These are phyloP conservation scores for Noccaea caerulescens DNA, from an alignment of 345 rosid species.

Conservation along the genomic window DNA sequence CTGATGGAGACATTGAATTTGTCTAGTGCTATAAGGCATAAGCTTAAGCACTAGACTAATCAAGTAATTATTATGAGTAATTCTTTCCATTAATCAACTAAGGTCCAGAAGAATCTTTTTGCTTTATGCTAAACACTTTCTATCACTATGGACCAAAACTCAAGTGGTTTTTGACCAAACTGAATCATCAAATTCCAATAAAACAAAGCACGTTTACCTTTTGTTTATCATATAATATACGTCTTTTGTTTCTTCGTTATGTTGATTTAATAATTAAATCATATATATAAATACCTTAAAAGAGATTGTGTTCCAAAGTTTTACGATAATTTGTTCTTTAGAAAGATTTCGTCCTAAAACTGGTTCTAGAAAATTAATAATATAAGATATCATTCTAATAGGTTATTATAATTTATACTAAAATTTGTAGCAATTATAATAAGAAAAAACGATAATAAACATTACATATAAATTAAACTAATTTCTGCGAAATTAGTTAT, in stretches of 20 bases:
- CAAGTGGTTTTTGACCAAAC: constrained; percentile 44
- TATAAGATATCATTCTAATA: background rate
- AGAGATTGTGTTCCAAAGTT: background rate
- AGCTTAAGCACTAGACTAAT: constrained; percentile 29
- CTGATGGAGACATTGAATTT: constrained; percentile 12
- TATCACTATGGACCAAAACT: constrained; percentile 38
- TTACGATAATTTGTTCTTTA: background rate
- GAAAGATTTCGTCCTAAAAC: background rate
- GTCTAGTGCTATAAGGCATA: background rate
- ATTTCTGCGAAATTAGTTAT: background rate
- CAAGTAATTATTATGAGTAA: constrained; percentile 25
- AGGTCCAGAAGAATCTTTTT: constrained; percentile 31
- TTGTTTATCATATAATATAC: background rate
- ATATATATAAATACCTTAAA: background rate
- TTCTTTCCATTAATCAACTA: constrained; percentile 25
- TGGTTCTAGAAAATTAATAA: background rate
- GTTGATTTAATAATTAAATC: background rate
- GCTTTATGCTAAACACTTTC: constrained; percentile 7
- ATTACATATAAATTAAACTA: background rate
- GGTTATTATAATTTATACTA: too few relatives aligned
- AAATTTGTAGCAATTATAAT: too few relatives aligned
- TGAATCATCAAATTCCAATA: constrained; percentile 43
- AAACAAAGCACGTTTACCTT: constrained; percentile 38
- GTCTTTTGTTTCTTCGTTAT: background rate
- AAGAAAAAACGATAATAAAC: background rate